A percentile compares a stretch with the other conserved stretches of the same genome.
phyloP scores from a whole-genome alignment of 2,329 filamentous ascomycete genomes.

The Ampelomyces quisqualis region DNA sequence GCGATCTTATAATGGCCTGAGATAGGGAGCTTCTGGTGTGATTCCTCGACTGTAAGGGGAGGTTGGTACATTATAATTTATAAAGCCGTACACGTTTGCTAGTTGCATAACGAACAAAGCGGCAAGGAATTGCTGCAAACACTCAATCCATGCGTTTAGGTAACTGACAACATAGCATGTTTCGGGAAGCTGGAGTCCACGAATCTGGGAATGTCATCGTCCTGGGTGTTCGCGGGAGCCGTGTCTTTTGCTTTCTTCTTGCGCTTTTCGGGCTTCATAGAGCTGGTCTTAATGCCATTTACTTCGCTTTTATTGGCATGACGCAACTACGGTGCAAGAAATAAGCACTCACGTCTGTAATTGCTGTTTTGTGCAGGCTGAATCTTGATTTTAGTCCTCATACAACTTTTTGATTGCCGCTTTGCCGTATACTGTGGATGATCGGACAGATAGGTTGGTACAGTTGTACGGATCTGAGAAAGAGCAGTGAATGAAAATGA shows the following conservation, averaged over 20 bases:
- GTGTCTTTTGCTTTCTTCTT: not conserved
- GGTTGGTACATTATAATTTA: not conserved
- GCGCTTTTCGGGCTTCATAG: not conserved
- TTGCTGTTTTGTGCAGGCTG: conserved; percentile 1
- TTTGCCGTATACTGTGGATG: too few species aligned
- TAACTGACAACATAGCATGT: not conserved
- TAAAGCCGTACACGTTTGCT: too few species aligned
- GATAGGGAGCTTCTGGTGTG: not conserved
- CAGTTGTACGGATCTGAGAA: too few species aligned
- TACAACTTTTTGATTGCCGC: too few species aligned
- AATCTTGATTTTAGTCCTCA: conserved; percentile 2
- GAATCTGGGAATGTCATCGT: not conserved
- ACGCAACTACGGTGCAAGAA: not conserved
- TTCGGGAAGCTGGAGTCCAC: not conserved
- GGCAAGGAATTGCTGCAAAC: not conserved
- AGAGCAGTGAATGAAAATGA: too few species aligned
- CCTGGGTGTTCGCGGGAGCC: not conserved
- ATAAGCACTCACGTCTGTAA: not conserved
- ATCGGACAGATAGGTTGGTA: too few species aligned
- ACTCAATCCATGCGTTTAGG: not conserved
- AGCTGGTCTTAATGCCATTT: not conserved
- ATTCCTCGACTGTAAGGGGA: too few species aligned
- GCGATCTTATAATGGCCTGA: not conserved
- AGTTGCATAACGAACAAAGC: not conserved
- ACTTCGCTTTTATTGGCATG: not conserved